Conservation (phyloP, 441 rosid genomes). For the Pelargonium australe region DNA sequence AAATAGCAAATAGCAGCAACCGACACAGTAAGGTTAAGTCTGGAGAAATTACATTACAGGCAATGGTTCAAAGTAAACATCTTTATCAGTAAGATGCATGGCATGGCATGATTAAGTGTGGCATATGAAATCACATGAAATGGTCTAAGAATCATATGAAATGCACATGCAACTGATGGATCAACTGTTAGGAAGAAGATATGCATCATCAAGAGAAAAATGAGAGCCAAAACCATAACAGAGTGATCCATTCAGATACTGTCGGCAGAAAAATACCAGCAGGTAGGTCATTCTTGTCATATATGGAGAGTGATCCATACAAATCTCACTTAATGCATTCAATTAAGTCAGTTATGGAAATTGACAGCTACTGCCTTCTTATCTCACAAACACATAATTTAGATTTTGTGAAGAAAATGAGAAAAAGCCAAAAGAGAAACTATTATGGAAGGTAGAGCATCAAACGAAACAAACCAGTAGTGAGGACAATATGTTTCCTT, state of each 20-base stretch:
- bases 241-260: not conserved
- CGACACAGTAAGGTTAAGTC: too few relatives aligned
- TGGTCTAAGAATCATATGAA: not conserved
- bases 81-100: not conserved
- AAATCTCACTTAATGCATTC: constrained; percentile 1
- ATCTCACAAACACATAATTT: too few relatives aligned
- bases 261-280: constrained; percentile 1
- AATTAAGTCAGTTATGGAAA: not conserved
- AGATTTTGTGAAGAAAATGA: too few relatives aligned
- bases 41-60: too few relatives aligned
- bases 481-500: too few relatives aligned
- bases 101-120: too few relatives aligned
- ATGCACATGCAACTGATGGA: not conserved
- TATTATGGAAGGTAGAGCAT: too few relatives aligned
- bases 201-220: not conserved
- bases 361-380: not conserved
- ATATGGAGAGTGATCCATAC: not conserved
- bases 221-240: not conserved
- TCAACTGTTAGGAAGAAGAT: too few relatives aligned
- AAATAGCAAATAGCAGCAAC: too few relatives aligned
- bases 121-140: too few relatives aligned
- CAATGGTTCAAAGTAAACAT: not conserved
- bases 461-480: too few relatives aligned
- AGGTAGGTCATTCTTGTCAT: not conserved
- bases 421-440: too few relatives aligned